Evolutionary conservation across 306 rosid species (phyloP).

Genomic region (Rosa rugosa): DNA sequence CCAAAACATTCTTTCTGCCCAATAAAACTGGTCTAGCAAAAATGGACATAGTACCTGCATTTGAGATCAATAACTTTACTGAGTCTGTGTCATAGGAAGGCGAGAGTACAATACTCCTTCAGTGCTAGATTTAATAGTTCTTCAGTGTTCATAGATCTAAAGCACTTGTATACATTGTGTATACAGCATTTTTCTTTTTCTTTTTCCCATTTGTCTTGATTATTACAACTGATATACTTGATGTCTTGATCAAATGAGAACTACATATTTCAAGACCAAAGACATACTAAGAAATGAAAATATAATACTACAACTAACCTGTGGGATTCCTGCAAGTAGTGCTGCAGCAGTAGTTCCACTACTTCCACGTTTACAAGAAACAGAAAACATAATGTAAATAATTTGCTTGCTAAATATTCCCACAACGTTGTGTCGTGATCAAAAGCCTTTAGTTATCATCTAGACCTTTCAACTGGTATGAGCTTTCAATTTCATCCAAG

Average conservation of each 20-base stretch:
- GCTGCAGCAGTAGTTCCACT: conserved; percentile 92
- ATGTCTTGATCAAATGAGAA: neutral
- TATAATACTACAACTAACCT: conserved; percentile 44
- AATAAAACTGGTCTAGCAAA: conserved; percentile 77
- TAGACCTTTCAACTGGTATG: neutral
- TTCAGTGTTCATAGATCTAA: neutral
- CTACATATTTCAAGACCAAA: neutral
- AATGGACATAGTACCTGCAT: conserved; percentile 80
- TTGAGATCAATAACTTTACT: neutral
- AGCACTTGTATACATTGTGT: neutral
- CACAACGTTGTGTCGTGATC: neutral
- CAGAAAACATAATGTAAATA: conserved; percentile 26
- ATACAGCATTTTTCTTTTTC: neutral
- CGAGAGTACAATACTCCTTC: neutral
- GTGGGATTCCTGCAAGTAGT: conserved; percentile 72
- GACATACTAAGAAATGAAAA: neutral
- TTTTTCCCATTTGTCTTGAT: neutral
- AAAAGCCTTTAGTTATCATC: neutral
- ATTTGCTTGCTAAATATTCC: conserved; percentile 19
- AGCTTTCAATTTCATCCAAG: neutral
- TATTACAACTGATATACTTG: neutral
- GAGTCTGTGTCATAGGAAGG: neutral
- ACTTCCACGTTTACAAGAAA: conserved; percentile 20
- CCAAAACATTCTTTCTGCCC: conserved; percentile 93
- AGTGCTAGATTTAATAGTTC: neutral